phyloP scores from a whole-genome alignment of 1,284 basidiomycete genomes.

The Stygiomarasmius scandens region DNA sequence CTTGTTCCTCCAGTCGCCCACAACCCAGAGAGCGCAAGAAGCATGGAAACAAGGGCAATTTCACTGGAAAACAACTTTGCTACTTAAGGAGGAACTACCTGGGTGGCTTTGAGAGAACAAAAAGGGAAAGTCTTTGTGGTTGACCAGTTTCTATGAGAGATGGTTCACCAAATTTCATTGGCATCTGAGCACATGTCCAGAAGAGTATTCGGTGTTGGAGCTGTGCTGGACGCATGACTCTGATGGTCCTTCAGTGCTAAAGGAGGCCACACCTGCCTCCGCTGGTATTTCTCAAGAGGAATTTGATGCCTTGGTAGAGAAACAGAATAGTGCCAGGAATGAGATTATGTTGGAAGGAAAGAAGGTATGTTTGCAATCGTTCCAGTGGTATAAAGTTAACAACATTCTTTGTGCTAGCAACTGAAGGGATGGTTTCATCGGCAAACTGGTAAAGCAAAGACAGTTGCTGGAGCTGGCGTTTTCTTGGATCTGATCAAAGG shows the following conservation, averaged over 20 bases:
- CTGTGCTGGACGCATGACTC: too few relatives aligned
- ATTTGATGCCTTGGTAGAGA: background rate
- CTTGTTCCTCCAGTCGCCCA: too few relatives aligned
- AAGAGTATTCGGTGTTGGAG: background rate
- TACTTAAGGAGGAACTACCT: background rate
- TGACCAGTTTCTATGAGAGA: background rate
- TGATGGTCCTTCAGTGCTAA: background rate
- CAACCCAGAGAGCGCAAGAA: background rate
- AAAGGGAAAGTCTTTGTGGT: background rate
- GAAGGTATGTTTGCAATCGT: background rate
- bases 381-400: too few relatives aligned
- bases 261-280: background rate
- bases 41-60: background rate
- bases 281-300: background rate
- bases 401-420: background rate
- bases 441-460: background rate
- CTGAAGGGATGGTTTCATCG: background rate
- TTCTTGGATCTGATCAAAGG: background rate
- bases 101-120: background rate
- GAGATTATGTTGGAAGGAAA: background rate
- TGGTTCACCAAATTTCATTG: background rate
- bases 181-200: background rate
- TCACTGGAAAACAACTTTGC: background rate
- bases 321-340: background rate
- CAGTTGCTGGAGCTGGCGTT: background rate